Percentiles rank a stretch among this genome's conserved stretches.
Evolutionary conservation across 2,329 filamentous ascomycete species (phyloP).

Genomic region (Penicillium sp.): DNA sequence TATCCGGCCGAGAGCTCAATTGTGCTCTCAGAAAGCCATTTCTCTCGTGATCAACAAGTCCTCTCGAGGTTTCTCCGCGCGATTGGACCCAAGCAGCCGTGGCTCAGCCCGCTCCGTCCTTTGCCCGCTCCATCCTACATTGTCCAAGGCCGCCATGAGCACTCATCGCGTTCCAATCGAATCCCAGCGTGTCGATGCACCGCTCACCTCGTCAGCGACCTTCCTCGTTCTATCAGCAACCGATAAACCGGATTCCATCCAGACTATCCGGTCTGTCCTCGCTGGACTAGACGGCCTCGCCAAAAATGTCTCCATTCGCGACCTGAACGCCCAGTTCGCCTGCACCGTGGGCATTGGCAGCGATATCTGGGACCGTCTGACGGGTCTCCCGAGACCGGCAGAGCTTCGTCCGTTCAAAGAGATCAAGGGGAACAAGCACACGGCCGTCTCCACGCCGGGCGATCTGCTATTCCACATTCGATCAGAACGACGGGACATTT

Average conservation of each 20-base stretch:
- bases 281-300: conserved; percentile 51
- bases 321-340: conserved; percentile 51
- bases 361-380: conserved; percentile 56
- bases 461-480: conserved; percentile 64
- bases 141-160: conserved; percentile 20
- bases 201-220: conserved; percentile 57
- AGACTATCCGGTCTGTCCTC: conserved; percentile 51
- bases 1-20: neutral
- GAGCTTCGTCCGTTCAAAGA: conserved; percentile 58
- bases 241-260: conserved; percentile 40
- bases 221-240: conserved; percentile 57
- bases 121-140: neutral
- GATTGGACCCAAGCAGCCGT: neutral
- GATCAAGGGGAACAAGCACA: conserved; percentile 54
- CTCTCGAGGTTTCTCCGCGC: neutral
- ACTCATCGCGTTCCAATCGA: conserved; percentile 38
- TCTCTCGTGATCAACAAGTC: neutral
- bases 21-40: too few relatives aligned
- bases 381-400: conserved; percentile 49
- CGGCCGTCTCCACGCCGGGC: conserved; percentile 59
- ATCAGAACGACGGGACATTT: conserved; percentile 59
- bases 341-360: conserved; percentile 62
- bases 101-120: neutral
- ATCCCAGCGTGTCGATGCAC: conserved; percentile 54
- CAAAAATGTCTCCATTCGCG: conserved; percentile 60